Evolutionary conservation across 345 rosid species (phyloP), one percentile per base, ranked within the genome.

Genomic region (Durio zibethinus): DNA sequence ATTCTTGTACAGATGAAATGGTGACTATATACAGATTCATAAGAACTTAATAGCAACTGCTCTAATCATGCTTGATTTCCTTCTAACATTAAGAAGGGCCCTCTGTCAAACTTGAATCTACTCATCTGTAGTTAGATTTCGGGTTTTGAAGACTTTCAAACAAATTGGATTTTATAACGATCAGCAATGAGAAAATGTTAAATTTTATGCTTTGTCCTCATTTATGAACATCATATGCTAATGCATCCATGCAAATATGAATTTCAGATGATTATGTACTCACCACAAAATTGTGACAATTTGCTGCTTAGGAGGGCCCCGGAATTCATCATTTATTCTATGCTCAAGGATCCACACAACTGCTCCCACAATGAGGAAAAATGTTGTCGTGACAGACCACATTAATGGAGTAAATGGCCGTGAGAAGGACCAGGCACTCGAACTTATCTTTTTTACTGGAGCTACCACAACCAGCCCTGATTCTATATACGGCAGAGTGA

Each of bases 271-370:
- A 72, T 31, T 62, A 71, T 47, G 48, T 72, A 84, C 95, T 86
- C 73, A 92, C 97, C 97, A 92, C 16, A 94, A 81, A 67, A 89
- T 78, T 20, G 97, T 94, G 52, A 87, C 79, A 40, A 91, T 2
- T 80, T 94, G 98, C 69, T 85, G 84, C 88, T 79, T 89, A 7
- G 97, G 98, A 48, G 94, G 88, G 18, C 97, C 98, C 10, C 97
- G 89, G 62, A 94, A 94, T 77, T 94, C 97, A 69, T 94, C 93
- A 54, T 94, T 94, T 48, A 82, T 84, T 83, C 94, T 83, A 88
- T 94, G 98, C 79, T 94, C 98, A 75, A 94, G 97, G 80, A 92
- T 87, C 97, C 97, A 92, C 43, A 94, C 90, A 45, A 92, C 94
- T 33, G 85, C 79, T 84, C 98, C 98, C 76, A 94, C 89, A 3